Evolutionary conservation across 345 rosid genomes (phyloP).

Genomic region (Brassica cretica): DNA sequence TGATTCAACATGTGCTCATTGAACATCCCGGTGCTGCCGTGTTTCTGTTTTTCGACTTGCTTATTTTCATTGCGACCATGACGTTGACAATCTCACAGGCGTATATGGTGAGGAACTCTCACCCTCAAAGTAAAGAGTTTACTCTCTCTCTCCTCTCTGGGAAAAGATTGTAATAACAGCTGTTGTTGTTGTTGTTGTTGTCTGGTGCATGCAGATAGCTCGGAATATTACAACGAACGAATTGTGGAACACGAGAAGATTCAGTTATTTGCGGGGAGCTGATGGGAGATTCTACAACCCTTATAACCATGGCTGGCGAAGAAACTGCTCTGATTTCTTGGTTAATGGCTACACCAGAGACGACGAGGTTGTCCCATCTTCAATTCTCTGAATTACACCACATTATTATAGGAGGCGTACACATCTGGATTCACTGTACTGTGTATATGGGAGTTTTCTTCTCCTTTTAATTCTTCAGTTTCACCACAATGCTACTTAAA

Average conservation of each 20-base stretch:
- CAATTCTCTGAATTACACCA: slow-evolving; percentile 48
- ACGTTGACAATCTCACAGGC: slow-evolving; percentile 67
- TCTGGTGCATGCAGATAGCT: slow-evolving; percentile 60
- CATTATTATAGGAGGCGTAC: not conserved
- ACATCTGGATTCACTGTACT: not conserved
- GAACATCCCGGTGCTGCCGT: slow-evolving; percentile 68
- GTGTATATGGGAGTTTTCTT: not conserved
- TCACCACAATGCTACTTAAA: not conserved
- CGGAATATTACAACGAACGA: slow-evolving; percentile 91
- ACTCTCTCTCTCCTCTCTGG: slow-evolving; percentile 4
- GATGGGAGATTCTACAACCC: slow-evolving; percentile 89
- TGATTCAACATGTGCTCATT: slow-evolving; percentile 58
- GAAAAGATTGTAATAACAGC: slow-evolving; percentile 9
- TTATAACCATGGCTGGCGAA: slow-evolving; percentile 85
- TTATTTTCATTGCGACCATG: slow-evolving; percentile 57
- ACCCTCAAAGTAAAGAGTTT: slow-evolving; percentile 4
- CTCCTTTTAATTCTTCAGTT: not conserved
- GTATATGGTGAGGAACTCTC: slow-evolving; percentile 55
- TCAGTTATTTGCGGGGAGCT: slow-evolving; percentile 53
- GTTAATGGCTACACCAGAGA: slow-evolving; percentile 69
- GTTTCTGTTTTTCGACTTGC: slow-evolving; percentile 60
- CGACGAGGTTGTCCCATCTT: slow-evolving; percentile 72
- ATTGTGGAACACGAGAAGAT: slow-evolving; percentile 48
- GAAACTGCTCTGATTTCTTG: slow-evolving; percentile 82
- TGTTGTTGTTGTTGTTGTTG: not conserved